Evolutionary conservation across 2,329 filamentous ascomycete genomes (phyloP), one percentile per base, ranked within the genome.

Genomic region (Exserohilum rostratum): DNA sequence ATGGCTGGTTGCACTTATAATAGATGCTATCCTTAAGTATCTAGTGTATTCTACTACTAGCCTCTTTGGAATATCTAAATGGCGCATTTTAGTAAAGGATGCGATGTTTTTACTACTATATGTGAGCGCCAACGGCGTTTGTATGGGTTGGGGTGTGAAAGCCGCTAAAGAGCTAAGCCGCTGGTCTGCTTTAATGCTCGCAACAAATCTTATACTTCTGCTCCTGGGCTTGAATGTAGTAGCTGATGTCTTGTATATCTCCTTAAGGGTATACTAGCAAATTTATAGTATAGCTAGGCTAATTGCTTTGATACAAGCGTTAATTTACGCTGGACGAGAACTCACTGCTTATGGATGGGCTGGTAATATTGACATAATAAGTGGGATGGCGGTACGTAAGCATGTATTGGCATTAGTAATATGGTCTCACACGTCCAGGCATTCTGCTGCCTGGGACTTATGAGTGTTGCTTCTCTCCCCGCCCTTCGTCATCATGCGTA

Each of bases 151-250:
- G 35, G 39, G 44, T 6, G 13, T 50, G 25, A 7, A 50, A 35
- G 47, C 56, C 10, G 15, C 38, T 2, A 10, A 57, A 25, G 40
- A 63, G n/a, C 47, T 61, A 3, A 63, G 57, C 10, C 39, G 22
- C 40, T 18, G 27, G 12, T 54, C 33, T 17, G 55, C 60, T 18
- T 61, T 29, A 5, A 27, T 63, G 37, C 43, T 59, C 2, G 31
- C 31, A 47, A 61, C 42, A 2, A 63, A 63, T 35, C 50, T 61
- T 4, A 22, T 59, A 13, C 46, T 63, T 17, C 49, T 56, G 2
- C 18, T 58, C 2, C 53, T 44, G 10, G 17, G 53, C 5, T 20
- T 30, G 33, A 58, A 17, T 9, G n/a, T 59, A 34, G 46, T 34
- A 18, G 55, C 58, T 4, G 31, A 63, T 27, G 15, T 39, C 10